Base-by-base conservation (phyloP, 2,329 filamentous ascomycete species). In the Phoma sp. region DNA sequence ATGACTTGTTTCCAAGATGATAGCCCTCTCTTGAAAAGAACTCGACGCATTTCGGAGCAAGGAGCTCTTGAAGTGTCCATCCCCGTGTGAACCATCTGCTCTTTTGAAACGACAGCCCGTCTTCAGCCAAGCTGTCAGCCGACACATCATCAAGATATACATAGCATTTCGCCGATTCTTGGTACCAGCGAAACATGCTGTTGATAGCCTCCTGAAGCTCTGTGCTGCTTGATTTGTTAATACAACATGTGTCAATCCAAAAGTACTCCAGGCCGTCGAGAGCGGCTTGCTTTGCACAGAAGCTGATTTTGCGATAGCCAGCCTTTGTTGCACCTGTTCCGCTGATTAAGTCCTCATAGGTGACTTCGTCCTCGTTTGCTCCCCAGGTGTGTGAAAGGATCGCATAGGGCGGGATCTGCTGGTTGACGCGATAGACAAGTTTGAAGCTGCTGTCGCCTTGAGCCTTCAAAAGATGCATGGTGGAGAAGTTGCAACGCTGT, bases 1-100 rank as follows among this genome's bases (percentile, higher is more conserved):
- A 36, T 15, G 17, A 12, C 18, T 49, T 55, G 26, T 42, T 37
- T 33, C 53, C 53, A 34, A 56, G 47, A 30, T 25, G 46, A 15
- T 51, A 11, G 20, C 50, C 50, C 26, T 54, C 43, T 18, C 3
- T 18, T 3, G 55, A 57, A 32, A 54, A 57, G 33, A 57, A 57
- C 25, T 57, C 50, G 15, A 57, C 45, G 5, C 29, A 50, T 26
- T 17, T 29, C 10, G 55, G 52, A 17, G 47, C 47, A 12, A 50
- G 33, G 36, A 47, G 42, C 42, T 47, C 42, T 28, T 47, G 42
- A 11, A 45, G 42, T 25, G 42, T 32, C n/a, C n/a, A n/a, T n/a
- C n/a, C n/a, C n/a, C n/a, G n/a, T n/a, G n/a, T n/a, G n/a, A n/a
- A n/a, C n/a, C 42, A 47, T 42, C 36, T 54, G 55, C 55, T 57